Evolutionary conservation across 169 alveolate genomes (phyloP).

Genomic region (Toxoplasma gondii): DNA sequence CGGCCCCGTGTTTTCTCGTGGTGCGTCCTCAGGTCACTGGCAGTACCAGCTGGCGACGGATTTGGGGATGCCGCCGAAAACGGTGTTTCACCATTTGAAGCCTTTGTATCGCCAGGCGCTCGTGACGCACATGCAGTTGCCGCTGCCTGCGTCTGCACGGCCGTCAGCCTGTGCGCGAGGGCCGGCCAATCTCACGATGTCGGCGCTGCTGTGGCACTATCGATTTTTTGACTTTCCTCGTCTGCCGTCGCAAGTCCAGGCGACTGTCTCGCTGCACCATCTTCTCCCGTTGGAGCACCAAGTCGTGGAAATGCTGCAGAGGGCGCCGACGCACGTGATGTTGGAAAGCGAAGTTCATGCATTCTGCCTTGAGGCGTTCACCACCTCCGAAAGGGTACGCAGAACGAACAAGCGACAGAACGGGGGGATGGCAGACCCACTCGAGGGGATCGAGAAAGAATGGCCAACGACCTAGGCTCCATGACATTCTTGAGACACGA

Average conservation of each 20-base stretch:
- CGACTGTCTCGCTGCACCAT: conserved; percentile 47
- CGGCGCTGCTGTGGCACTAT: conserved; percentile 62
- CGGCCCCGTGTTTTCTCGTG: neutral
- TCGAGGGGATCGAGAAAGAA: neutral
- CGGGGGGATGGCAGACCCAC: neutral
- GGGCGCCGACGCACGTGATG: conserved; percentile 52
- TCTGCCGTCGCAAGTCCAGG: conserved; percentile 48
- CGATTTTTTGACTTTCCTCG: conserved; percentile 46
- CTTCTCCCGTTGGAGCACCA: conserved; percentile 62
- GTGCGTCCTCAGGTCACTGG: conserved; percentile 65
- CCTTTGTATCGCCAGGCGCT: conserved; percentile 49
- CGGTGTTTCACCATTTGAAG: conserved; percentile 65
- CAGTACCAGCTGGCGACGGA: conserved; percentile 65
- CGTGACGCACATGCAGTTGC: conserved; percentile 52
- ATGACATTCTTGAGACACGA: too few species aligned
- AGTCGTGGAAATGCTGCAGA: conserved; percentile 47
- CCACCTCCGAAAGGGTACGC: conserved; percentile 29
- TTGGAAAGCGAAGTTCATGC: conserved; percentile 57
- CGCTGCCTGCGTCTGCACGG: conserved; percentile 52
- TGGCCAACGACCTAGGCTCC: too few species aligned
- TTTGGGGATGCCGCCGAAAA: conserved; percentile 53
- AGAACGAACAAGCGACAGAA: neutral
- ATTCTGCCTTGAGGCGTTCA: conserved; percentile 32
- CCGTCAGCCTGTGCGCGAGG: neutral
- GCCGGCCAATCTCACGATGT: conserved; percentile 46